phyloP scores from a whole-genome alignment of 306 rosid species.

The Dicorynia guianensis region DNA sequence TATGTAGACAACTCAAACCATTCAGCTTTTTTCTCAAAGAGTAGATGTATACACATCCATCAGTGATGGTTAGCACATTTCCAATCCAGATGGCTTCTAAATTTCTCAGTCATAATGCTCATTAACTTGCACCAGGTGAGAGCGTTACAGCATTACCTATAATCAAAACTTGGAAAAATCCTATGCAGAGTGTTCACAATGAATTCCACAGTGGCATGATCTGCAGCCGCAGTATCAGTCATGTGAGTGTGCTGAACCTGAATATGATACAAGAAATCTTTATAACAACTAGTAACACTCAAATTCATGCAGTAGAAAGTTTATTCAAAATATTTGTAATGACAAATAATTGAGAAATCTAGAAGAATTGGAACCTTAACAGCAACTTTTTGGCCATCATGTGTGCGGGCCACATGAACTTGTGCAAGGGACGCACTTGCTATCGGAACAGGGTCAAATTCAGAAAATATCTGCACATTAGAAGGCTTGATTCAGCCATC shows the following conservation, averaged over 20 bases:
- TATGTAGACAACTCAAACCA: slow-evolving; percentile 20
- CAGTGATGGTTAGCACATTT: slow-evolving; percentile 29
- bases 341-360: not conserved
- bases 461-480: slow-evolving; percentile 74
- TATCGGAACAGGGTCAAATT: slow-evolving; percentile 83
- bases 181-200: slow-evolving; percentile 78
- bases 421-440: slow-evolving; percentile 99
- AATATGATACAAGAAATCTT: slow-evolving; percentile 40
- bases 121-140: slow-evolving; percentile 19
- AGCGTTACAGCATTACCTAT: slow-evolving; percentile 62
- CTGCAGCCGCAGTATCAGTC: slow-evolving; percentile 98
- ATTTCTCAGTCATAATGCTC: slow-evolving; percentile 26
- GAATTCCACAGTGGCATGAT: slow-evolving; percentile 85
- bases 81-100: slow-evolving; percentile 38
- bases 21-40: slow-evolving; percentile 9
- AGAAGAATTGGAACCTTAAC: slow-evolving; percentile 78
- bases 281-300: slow-evolving; percentile 35
- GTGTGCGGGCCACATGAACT: slow-evolving; percentile 85
- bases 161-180: slow-evolving; percentile 88
- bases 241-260: slow-evolving; percentile 97
- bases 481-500: slow-evolving; percentile 45
- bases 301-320: slow-evolving; percentile 36
- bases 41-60: slow-evolving; percentile 28
- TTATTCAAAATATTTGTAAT: slow-evolving; percentile 28
- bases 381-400: slow-evolving; percentile 93